Evolutionary conservation across 2,329 filamentous ascomycete species (phyloP).

Genomic region (Colletotrichum zoysiae): DNA sequence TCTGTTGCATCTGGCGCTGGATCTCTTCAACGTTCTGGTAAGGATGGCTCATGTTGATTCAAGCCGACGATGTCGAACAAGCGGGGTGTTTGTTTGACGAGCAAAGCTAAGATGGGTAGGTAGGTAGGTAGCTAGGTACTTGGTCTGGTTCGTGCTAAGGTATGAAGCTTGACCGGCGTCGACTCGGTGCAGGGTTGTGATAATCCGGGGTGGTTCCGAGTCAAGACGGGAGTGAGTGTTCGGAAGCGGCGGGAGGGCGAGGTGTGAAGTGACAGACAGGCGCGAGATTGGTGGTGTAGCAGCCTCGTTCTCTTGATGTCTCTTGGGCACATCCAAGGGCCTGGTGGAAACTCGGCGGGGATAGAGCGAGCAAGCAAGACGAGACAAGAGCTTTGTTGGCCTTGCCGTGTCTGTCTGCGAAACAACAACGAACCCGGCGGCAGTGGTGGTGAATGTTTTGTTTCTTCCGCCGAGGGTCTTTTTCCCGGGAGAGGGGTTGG

Average conservation of each 20-base stretch:
- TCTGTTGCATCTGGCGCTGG: slow-evolving; percentile 38
- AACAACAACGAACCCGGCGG: slow-evolving; percentile 20
- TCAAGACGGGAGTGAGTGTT: slow-evolving; percentile 12
- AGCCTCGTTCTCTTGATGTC: slow-evolving; percentile 36
- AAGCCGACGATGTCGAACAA: slow-evolving; percentile 24
- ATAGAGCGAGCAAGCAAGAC: not conserved
- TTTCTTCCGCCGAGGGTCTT: slow-evolving; percentile 18
- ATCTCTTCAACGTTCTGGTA: slow-evolving; percentile 34
- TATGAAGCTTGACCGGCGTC: slow-evolving; percentile 21
- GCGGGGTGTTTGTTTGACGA: slow-evolving; percentile 16
- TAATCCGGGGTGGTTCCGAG: slow-evolving; percentile 15
- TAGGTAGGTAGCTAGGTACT: not conserved
- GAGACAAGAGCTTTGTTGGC: slow-evolving; percentile 18
- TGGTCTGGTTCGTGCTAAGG: not conserved
- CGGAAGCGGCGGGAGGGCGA: slow-evolving; percentile 4
- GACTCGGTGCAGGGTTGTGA: slow-evolving; percentile 7
- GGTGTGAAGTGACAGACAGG: slow-evolving; percentile 18
- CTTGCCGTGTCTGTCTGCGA: slow-evolving; percentile 8
- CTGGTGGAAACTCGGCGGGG: slow-evolving; percentile 28
- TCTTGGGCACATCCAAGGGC: slow-evolving; percentile 30
- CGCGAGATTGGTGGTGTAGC: slow-evolving; percentile 32
- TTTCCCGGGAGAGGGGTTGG: not conserved
- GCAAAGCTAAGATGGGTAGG: slow-evolving; percentile 10
- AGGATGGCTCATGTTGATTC: slow-evolving; percentile 39
- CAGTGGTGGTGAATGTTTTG: not conserved